Conservation (phyloP, 768 basidiomycete species). For the Suillus discolor region DNA sequence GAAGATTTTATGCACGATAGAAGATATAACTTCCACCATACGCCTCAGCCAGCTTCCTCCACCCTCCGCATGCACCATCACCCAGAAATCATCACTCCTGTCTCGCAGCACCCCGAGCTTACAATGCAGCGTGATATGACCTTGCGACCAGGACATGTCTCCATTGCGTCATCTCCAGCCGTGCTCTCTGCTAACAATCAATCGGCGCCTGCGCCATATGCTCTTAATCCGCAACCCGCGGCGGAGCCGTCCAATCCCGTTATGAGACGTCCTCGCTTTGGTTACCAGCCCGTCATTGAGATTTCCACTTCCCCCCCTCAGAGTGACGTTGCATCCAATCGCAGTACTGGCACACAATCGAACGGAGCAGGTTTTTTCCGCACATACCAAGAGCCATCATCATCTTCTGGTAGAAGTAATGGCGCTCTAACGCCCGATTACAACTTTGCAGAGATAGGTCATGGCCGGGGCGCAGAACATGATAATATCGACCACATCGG, state of each 20-base stretch:
- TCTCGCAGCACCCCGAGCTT: conserved; percentile 24
- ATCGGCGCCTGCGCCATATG: conserved; percentile 11
- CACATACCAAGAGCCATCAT: conserved; percentile 48
- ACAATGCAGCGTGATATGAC: conserved; percentile 33
- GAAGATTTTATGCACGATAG: conserved; percentile 42
- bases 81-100: conserved; percentile 17
- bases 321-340: conserved; percentile 61
- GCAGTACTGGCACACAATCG: conserved; percentile 54
- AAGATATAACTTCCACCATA: conserved; percentile 29
- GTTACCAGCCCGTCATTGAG: conserved; percentile 63
- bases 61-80: conserved; percentile 9
- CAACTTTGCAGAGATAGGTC: conserved; percentile 76
- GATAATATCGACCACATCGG: conserved; percentile 18
- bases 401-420: conserved; percentile 43
- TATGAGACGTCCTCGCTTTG: conserved; percentile 44
- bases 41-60: conserved; percentile 7
- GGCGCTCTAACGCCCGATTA: conserved; percentile 73
- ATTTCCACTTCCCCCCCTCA: conserved; percentile 59
- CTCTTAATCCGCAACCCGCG: conserved; percentile 37
- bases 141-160: conserved; percentile 22
- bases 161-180: conserved; percentile 12
- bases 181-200: not conserved
- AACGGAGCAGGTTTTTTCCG: conserved; percentile 65
- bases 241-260: conserved; percentile 40
- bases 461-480: conserved; percentile 56